phyloP scores from a whole-genome alignment of 305 asterid species.

The Stenogyne calaminthoides region DNA sequence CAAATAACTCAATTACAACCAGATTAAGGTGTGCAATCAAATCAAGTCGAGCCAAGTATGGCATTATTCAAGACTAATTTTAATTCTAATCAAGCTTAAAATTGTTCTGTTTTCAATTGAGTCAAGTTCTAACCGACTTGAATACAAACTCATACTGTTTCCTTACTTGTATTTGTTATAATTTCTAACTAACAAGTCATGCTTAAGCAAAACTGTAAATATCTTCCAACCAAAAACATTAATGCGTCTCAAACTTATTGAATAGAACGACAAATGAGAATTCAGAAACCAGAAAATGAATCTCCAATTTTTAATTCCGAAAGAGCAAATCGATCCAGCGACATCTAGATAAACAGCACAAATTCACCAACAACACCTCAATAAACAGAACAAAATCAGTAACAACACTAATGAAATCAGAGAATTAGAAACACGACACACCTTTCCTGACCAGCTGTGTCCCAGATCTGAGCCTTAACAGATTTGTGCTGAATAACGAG shows the following conservation, averaged over 20 bases:
- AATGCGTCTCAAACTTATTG: neutral
- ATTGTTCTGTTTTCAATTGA: neutral
- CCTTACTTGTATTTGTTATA: neutral
- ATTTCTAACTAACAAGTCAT: neutral
- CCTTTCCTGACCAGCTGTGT: conserved; percentile 90
- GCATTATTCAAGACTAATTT: neutral
- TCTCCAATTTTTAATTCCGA: neutral
- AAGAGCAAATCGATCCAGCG: conserved; percentile 4
- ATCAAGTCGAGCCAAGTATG: neutral
- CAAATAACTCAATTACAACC: neutral
- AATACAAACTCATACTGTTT: neutral
- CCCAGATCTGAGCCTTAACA: conserved; percentile 93
- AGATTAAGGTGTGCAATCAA: neutral
- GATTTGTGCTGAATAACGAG: conserved; percentile 69
- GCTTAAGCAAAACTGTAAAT: neutral
- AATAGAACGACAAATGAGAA: conserved; percentile 4
- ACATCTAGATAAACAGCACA: too few relatives aligned
- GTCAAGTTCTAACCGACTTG: neutral
- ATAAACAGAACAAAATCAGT: neutral
- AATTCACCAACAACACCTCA: too few relatives aligned
- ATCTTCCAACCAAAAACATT: neutral
- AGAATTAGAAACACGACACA: conserved; percentile 19
- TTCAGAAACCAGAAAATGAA: neutral
- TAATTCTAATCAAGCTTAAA: neutral
- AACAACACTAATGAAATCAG: neutral